These are phyloP conservation scores for Pseudocercospora fuligena DNA, from an alignment of 2,329 filamentous ascomycete genomes.

Conservation along the genomic window DNA sequence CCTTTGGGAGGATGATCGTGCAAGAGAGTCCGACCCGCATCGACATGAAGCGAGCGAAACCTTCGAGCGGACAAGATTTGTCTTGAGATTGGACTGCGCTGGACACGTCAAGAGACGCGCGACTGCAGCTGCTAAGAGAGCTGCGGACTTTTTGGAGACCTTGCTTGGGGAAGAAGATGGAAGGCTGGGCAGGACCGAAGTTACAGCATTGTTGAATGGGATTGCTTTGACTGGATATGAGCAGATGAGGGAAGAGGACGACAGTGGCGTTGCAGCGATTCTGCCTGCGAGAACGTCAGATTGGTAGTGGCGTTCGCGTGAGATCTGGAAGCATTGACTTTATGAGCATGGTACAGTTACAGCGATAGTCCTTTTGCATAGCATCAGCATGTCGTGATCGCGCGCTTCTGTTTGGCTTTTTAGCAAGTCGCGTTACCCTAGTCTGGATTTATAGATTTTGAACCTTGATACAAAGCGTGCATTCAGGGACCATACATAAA, in stretches of 20 bases:
- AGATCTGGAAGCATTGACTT: background rate
- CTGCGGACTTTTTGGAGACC: constrained; percentile 6
- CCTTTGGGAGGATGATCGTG: constrained; percentile 22
- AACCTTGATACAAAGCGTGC: background rate
- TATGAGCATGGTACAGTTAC: no score
- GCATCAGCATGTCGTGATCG: background rate
- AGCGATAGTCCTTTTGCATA: no score
- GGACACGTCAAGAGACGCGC: constrained; percentile 16
- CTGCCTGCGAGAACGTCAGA: background rate
- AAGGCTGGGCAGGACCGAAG: constrained; percentile 15
- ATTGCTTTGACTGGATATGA: constrained; percentile 19
- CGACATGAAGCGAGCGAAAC: constrained; percentile 18
- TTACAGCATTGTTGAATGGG: constrained; percentile 10
- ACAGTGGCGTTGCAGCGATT: background rate
- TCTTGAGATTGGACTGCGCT: constrained; percentile 21
- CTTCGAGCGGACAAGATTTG: constrained; percentile 16
- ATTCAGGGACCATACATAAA: background rate
- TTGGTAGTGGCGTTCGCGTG: background rate
- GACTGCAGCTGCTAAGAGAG: background rate
- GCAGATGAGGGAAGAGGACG: constrained; percentile 13
- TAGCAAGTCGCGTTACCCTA: no score
- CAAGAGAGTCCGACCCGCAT: constrained; percentile 15
- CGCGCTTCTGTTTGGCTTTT: background rate
- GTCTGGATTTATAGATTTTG: background rate
- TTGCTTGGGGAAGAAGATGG: constrained; percentile 10